Evolutionary conservation across 2,329 filamentous ascomycete species (phyloP).

Genomic region (Corniculantispora saksenae): DNA sequence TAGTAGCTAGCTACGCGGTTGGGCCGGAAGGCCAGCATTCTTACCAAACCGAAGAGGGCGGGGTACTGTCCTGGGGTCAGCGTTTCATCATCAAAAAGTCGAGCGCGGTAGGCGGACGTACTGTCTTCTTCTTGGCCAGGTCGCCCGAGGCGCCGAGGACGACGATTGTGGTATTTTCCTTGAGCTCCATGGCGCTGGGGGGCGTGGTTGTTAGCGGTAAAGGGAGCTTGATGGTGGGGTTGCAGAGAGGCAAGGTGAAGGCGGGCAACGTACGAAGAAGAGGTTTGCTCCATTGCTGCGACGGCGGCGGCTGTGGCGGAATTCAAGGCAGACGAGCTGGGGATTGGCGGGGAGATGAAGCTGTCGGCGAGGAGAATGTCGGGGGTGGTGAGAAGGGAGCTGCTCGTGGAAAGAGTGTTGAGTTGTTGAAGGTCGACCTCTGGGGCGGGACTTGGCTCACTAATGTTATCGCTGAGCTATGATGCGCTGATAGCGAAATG

Average conservation of each 20-base stretch:
- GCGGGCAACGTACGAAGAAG: slow-evolving; percentile 37
- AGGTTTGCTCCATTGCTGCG: slow-evolving; percentile 25
- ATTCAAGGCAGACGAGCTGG: not conserved
- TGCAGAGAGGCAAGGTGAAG: slow-evolving; percentile 13
- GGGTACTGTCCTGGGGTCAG: slow-evolving; percentile 67
- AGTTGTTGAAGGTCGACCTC: slow-evolving; percentile 14
- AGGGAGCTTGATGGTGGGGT: slow-evolving; percentile 21
- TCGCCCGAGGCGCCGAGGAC: slow-evolving; percentile 97
- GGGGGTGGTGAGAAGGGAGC: not conserved
- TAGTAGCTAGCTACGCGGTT: not conserved
- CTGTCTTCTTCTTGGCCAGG: slow-evolving; percentile 99
- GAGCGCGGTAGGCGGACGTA: slow-evolving; percentile 46
- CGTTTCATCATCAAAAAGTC: slow-evolving; percentile 29
- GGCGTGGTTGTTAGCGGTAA: slow-evolving; percentile 51
- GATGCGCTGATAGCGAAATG: slow-evolving; percentile 21
- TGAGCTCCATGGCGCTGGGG: slow-evolving; percentile 85
- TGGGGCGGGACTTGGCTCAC: slow-evolving; percentile 18
- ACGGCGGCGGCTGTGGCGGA: slow-evolving; percentile 12
- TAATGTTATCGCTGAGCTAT: slow-evolving; percentile 19
- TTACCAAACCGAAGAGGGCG: slow-evolving; percentile 93
- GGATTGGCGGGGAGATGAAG: not conserved
- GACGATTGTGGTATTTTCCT: slow-evolving; percentile 96
- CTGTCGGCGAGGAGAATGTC: not conserved
- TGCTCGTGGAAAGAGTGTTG: slow-evolving; percentile 2
- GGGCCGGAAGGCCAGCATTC: slow-evolving; percentile 39